phyloP scores from a whole-genome alignment of 2,329 filamentous ascomycete genomes.

The Botryosphaeria dothidea region DNA sequence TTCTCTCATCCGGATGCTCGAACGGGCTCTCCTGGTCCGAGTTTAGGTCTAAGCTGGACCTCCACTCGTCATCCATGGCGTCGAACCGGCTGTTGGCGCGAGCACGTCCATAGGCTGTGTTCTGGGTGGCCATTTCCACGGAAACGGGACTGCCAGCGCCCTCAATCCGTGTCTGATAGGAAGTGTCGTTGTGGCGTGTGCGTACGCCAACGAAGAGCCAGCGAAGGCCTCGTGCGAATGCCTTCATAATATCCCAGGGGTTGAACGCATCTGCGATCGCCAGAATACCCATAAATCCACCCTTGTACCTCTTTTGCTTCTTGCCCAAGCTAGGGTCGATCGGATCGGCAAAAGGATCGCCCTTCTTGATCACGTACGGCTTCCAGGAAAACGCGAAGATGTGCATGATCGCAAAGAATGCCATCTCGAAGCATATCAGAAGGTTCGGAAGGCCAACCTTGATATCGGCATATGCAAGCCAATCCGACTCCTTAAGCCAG shows the following conservation, averaged over 20 bases:
- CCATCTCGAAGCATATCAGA: conserved; percentile 82
- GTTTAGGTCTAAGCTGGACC: conserved; percentile 3
- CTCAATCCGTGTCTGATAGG: conserved; percentile 32
- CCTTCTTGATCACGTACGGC: conserved; percentile 57
- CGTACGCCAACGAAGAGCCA: conserved; percentile 79
- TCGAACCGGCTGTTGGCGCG: conserved; percentile 5
- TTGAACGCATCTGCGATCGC: conserved; percentile 75
- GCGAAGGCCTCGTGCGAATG: conserved; percentile 71
- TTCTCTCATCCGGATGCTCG: conserved; percentile 16
- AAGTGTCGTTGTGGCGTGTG: conserved; percentile 49
- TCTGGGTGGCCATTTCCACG: conserved; percentile 17
- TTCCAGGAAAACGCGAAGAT: conserved; percentile 80
- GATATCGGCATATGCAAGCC: conserved; percentile 71
- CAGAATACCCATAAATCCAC: conserved; percentile 61
- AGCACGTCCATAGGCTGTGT: not conserved
- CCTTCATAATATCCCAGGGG: conserved; percentile 80
- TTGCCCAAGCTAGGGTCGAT: conserved; percentile 23
- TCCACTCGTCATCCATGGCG: conserved; percentile 16
- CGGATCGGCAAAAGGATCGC: conserved; percentile 27
- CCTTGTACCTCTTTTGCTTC: conserved; percentile 20
- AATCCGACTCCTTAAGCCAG: conserved; percentile 62
- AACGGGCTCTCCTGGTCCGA: conserved; percentile 17
- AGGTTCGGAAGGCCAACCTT: conserved; percentile 78
- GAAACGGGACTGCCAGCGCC: conserved; percentile 6
- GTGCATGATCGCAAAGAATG: conserved; percentile 74